Percentiles rank a stretch among this genome's conserved stretches.
phyloP scores from a whole-genome alignment of 2,329 filamentous ascomycete genomes.

The Fonsecaea erecta region DNA sequence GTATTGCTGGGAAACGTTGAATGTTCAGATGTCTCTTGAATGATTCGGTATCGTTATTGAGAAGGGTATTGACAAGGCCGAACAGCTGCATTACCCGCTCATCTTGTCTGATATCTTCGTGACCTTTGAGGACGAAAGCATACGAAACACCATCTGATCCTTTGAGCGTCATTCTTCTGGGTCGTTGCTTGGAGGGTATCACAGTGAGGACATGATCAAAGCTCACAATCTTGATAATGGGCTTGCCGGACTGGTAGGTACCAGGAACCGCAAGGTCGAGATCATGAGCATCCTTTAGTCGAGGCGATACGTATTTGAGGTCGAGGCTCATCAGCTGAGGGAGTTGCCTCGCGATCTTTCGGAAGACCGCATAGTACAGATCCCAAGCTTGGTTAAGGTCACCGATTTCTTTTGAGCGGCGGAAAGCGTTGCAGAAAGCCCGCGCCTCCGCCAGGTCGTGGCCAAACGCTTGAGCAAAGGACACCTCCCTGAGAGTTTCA shows the following conservation, averaged over 20 bases:
- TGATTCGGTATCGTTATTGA: conserved; percentile 90
- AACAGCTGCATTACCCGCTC: conserved; percentile 99
- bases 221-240: conserved; percentile 81
- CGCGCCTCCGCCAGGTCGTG: conserved; percentile 92
- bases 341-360: conserved; percentile 89
- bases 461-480: conserved; percentile 96
- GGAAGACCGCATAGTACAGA: conserved; percentile 97
- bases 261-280: conserved; percentile 95
- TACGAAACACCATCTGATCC: conserved; percentile 89
- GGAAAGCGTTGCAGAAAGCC: conserved; percentile 94
- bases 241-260: conserved; percentile 80
- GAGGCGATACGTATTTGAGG: conserved; percentile 94
- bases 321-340: conserved; percentile 92
- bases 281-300: conserved; percentile 81
- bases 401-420: conserved; percentile 82
- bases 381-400: conserved; percentile 99
- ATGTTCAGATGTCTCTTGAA: conserved; percentile 98
- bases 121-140: conserved; percentile 93
- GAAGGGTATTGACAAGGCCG: conserved; percentile 92
- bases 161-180: conserved; percentile 82
- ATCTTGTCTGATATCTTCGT: conserved; percentile 98
- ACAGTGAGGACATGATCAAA: conserved; percentile 91
- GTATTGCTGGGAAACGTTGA: conserved; percentile 94
- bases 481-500: conserved; percentile 92
- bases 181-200: conserved; percentile 95